These are phyloP conservation scores for Boletellus emodensis DNA, from an alignment of 768 basidiomycete genomes.

Conservation along the genomic window DNA sequence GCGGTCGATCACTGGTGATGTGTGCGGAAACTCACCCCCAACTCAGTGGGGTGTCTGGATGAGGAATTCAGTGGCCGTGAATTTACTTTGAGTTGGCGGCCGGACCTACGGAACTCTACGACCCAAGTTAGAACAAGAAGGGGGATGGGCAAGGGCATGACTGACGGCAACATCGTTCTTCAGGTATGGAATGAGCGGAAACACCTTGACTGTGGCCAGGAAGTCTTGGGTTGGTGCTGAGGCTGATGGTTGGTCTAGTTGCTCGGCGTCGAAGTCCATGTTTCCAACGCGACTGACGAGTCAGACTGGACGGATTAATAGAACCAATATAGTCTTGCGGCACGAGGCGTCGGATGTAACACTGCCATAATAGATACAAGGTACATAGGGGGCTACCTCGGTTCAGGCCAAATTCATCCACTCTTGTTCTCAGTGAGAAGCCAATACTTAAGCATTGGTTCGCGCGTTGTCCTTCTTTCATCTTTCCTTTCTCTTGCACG, in stretches of 20 bases:
- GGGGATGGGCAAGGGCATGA: constrained; percentile 16
- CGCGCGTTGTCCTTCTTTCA: constrained; percentile 22
- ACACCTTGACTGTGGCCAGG: constrained; percentile 65
- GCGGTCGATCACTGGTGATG: not conserved
- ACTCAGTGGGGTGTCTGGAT: constrained; percentile 62
- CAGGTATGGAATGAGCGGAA: constrained; percentile 72
- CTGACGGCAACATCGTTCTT: constrained; percentile 68
- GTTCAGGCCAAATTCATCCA: constrained; percentile 25
- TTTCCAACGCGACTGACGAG: constrained; percentile 3
- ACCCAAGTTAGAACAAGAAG: constrained; percentile 7
- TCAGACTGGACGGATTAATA: not conserved
- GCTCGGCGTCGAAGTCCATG: constrained; percentile 35
- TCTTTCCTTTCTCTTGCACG: constrained; percentile 35
- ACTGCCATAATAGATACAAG: constrained; percentile 25
- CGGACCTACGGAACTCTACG: constrained; percentile 29
- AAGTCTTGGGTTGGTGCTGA: constrained; percentile 55
- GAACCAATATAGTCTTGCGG: no score
- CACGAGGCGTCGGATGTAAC: no score
- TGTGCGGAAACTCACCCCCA: constrained; percentile 62
- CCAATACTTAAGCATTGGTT: constrained; percentile 23
- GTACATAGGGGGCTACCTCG: constrained; percentile 4
- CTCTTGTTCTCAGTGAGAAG: constrained; percentile 33
- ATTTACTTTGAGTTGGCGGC: not conserved
- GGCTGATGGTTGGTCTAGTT: constrained; percentile 35
- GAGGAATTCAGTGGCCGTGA: not conserved